Evolutionary conservation across 208 protist genomes (phyloP).

Genomic region (Acanthamoeba quina): DNA sequence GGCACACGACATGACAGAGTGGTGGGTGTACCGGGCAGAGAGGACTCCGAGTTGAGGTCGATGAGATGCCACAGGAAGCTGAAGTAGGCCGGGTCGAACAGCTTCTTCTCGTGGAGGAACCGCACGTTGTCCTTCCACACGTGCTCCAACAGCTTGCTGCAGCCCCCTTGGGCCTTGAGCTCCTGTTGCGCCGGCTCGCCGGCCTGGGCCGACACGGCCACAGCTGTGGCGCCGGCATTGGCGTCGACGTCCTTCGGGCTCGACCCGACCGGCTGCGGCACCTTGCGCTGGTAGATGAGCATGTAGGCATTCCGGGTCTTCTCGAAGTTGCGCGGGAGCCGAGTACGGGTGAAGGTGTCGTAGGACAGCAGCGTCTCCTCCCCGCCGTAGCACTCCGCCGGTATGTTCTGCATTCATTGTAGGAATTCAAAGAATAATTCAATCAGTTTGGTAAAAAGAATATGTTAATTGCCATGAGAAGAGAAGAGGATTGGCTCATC

Average conservation of each 20-base stretch:
- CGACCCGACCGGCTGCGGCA: neutral
- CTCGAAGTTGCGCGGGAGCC: neutral
- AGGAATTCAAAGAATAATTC: neutral
- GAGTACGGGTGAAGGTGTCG: conserved; percentile 66
- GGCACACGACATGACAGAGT: neutral
- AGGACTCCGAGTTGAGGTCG: conserved; percentile 6
- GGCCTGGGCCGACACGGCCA: neutral
- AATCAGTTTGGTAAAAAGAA: neutral
- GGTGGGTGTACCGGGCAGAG: neutral
- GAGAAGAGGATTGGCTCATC: neutral
- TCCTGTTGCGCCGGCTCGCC: neutral
- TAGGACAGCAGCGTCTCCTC: conserved; percentile 80
- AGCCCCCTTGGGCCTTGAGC: neutral
- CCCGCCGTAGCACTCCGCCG: conserved; percentile 81
- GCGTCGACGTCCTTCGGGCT: neutral
- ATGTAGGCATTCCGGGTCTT: conserved; percentile 87
- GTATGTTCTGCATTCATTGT: conserved; percentile 57
- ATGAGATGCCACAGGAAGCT: conserved; percentile 65
- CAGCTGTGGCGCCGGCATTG: neutral
- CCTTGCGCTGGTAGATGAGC: conserved; percentile 82
- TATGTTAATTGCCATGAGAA: too few species aligned
- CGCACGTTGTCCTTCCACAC: conserved; percentile 62
- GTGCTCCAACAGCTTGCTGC: conserved; percentile 18
- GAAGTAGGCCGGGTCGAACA: conserved; percentile 54
- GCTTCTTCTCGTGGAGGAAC: conserved; percentile 68